Percentiles rank a stretch among this genome's conserved stretches.
These are phyloP conservation scores for Strobilomyces echinocephalus DNA, from an alignment of 768 basidiomycete genomes.

Conservation along the genomic window DNA sequence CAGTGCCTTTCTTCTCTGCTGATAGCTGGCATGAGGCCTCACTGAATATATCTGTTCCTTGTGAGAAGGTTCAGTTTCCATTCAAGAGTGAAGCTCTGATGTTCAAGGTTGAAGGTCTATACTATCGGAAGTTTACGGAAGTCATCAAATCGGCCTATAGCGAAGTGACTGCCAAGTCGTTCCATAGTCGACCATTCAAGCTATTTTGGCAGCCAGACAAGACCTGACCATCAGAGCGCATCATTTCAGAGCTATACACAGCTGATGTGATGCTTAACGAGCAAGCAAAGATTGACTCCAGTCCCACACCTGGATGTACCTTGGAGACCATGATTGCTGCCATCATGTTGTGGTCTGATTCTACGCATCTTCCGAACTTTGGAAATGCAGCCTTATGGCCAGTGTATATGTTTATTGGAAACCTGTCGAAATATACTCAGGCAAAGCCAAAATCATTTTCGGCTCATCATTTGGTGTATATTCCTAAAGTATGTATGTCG, in stretches of 20 bases:
- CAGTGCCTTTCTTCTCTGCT: too few relatives aligned
- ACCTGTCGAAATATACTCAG: slow-evolving; percentile 3
- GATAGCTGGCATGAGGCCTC: too few relatives aligned
- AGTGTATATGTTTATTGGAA: slow-evolving; percentile 5
- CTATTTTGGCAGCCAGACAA: too few relatives aligned
- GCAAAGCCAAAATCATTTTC: not conserved
- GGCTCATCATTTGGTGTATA: not conserved
- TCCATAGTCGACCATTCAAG: too few relatives aligned
- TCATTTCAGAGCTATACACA: not conserved
- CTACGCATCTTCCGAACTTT: slow-evolving; percentile 22
- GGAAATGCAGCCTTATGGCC: slow-evolving; percentile 14
- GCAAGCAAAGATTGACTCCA: not conserved
- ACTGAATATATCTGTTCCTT: too few relatives aligned
- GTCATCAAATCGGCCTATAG: too few relatives aligned
- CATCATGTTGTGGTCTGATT: slow-evolving; percentile 26
- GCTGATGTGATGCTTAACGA: not conserved
- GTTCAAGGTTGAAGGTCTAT: too few relatives aligned
- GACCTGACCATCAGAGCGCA: not conserved
- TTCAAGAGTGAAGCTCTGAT: too few relatives aligned
- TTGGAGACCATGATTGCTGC: slow-evolving; percentile 3
- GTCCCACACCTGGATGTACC: not conserved
- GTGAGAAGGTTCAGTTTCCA: too few relatives aligned
- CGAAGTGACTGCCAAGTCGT: too few relatives aligned
- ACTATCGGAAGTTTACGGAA: too few relatives aligned
- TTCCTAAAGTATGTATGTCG: not conserved